These are phyloP conservation scores for Vaucheria bursata DNA, from an alignment of 352 stramenopile species.

Conservation along the genomic window DNA sequence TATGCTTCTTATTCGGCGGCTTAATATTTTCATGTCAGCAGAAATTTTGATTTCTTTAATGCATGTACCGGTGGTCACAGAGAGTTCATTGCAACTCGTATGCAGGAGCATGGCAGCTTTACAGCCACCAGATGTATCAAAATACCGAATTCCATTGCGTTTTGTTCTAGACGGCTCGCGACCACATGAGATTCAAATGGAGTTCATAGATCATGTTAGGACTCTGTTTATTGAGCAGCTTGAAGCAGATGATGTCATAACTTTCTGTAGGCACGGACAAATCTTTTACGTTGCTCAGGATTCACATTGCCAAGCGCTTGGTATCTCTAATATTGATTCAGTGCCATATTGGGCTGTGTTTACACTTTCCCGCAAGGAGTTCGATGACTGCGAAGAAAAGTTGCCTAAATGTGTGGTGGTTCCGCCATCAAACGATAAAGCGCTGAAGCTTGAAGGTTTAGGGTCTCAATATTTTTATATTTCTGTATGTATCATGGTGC, in stretches of 20 bases:
- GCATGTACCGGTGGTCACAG: conserved; percentile 1
- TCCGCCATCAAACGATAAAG: too few relatives aligned
- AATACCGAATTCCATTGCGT: conserved; percentile 3
- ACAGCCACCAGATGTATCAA: conserved; percentile 9
- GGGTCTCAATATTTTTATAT: too few relatives aligned
- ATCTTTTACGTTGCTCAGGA: neutral
- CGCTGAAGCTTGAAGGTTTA: too few relatives aligned
- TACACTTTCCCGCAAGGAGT: neutral
- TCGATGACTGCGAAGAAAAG: too few relatives aligned
- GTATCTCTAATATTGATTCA: neutral
- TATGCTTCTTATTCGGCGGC: neutral
- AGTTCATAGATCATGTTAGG: neutral
- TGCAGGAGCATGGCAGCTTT: conserved; percentile 13
- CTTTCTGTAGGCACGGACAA: neutral
- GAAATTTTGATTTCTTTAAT: conserved; percentile 23
- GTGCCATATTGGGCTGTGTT: neutral
- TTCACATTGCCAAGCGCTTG: neutral
- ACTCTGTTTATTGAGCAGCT: neutral
- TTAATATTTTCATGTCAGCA: conserved; percentile 15
- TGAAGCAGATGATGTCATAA: neutral
- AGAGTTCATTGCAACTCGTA: conserved; percentile 4
- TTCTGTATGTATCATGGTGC: too few relatives aligned
- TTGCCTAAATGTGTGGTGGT: too few relatives aligned
- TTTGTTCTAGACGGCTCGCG: neutral
- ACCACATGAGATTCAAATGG: neutral